These are phyloP conservation scores for Saccharomycopsis vini DNA, from an alignment of 805 yeast genomes.

Conservation along the genomic window DNA sequence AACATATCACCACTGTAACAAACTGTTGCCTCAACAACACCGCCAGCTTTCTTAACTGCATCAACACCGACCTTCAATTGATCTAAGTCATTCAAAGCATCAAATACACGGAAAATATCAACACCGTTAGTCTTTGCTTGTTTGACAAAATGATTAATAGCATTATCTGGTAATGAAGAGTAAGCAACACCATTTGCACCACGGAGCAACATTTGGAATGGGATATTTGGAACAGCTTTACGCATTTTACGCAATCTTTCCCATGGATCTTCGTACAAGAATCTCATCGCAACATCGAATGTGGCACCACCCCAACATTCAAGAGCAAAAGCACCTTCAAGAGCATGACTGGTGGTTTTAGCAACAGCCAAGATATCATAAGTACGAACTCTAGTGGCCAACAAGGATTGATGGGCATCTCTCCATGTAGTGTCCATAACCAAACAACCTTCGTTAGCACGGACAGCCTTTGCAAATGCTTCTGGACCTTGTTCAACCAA, in stretches of 20 bases:
- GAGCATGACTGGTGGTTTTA: slow-evolving; percentile 84
- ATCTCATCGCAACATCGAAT: slow-evolving; percentile 97
- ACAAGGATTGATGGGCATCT: slow-evolving; percentile 96
- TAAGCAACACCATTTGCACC: slow-evolving; percentile 99
- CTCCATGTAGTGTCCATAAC: slow-evolving; percentile 99
- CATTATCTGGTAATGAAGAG: slow-evolving; percentile 95
- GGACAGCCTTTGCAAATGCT: slow-evolving; percentile 80
- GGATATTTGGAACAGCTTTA: slow-evolving; percentile 90
- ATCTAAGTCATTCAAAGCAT: slow-evolving; percentile 92
- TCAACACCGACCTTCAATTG: slow-evolving; percentile 96
- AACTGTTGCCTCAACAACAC: slow-evolving; percentile 96
- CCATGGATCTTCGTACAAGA: slow-evolving; percentile 99
- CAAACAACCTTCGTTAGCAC: slow-evolving; percentile 76
- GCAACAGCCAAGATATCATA: slow-evolving; percentile 88
- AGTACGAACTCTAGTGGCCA: slow-evolving; percentile 97
- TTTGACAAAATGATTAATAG: slow-evolving; percentile 91
- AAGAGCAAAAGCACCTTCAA: slow-evolving; percentile 83
- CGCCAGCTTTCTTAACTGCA: slow-evolving; percentile 97
- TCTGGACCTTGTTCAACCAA: slow-evolving; percentile 81
- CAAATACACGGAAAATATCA: slow-evolving; percentile 96
- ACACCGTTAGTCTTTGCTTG: slow-evolving; percentile 96
- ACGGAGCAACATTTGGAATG: slow-evolving; percentile 97
- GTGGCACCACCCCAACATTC: slow-evolving; percentile 99
- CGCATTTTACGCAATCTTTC: slow-evolving; percentile 84
- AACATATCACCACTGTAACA: slow-evolving; percentile 99